phyloP scores from a whole-genome alignment of 768 basidiomycete genomes.

The Lactarius psammicola region DNA sequence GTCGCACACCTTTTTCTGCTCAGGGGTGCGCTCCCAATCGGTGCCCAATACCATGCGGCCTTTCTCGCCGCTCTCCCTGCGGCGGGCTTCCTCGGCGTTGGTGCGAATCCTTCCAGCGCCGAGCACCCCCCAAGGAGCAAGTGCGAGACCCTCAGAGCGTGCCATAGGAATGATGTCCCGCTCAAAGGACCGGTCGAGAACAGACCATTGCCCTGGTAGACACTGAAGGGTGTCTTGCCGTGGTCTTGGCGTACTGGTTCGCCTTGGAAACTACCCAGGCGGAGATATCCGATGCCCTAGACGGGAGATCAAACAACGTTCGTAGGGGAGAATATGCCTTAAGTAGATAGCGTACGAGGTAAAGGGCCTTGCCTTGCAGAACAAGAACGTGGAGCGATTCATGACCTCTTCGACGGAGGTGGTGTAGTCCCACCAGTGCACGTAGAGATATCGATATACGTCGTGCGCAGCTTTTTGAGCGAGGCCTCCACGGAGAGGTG shows the following conservation, averaged over 20 bases:
- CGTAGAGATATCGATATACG: constrained; percentile 49
- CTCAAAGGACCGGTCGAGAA: constrained; percentile 41
- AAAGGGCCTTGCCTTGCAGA: constrained; percentile 46
- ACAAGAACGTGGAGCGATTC: constrained; percentile 54
- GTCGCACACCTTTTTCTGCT: background rate
- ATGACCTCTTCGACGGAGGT: constrained; percentile 57
- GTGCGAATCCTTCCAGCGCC: constrained; percentile 41
- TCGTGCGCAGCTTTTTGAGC: constrained; percentile 47
- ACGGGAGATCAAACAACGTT: too few species aligned
- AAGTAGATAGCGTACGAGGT: constrained; percentile 29
- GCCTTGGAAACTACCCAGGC: constrained; percentile 41
- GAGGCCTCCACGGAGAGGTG: constrained; percentile 41
- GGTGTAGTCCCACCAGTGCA: constrained; percentile 52
- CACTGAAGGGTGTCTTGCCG: constrained; percentile 39
- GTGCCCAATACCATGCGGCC: constrained; percentile 34
- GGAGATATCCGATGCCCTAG: constrained; percentile 32
- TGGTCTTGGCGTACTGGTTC: constrained; percentile 42
- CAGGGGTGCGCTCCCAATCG: constrained; percentile 39
- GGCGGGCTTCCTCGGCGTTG: constrained; percentile 37
- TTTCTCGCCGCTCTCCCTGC: constrained; percentile 33
- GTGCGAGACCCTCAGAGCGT: constrained; percentile 8
- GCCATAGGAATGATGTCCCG: constrained; percentile 43
- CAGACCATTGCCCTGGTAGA: constrained; percentile 40
- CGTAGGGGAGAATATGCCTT: background rate
- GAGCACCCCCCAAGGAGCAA: constrained; percentile 39